Evolutionary conservation across 2,329 filamentous ascomycete genomes (phyloP).

Genomic region (Xylariomycetidae sp.): DNA sequence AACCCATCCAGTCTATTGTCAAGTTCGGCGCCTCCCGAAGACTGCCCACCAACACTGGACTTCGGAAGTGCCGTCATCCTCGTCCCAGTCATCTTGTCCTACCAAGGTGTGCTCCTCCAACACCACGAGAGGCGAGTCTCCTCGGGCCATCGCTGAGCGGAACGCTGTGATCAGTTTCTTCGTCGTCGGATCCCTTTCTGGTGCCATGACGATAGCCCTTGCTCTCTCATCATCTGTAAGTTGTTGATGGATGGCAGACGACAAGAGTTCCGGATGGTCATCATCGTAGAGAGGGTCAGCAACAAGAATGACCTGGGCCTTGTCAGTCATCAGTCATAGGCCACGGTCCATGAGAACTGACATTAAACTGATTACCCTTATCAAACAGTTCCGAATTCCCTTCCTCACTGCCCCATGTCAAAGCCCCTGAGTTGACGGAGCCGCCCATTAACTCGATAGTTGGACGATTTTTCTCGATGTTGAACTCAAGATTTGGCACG

Average conservation of each 20-base stretch:
- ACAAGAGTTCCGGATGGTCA: constrained; percentile 71
- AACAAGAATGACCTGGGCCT: constrained; percentile 63
- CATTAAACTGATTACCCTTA: constrained; percentile 46
- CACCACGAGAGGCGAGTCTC: constrained; percentile 42
- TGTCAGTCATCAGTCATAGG: constrained; percentile 6
- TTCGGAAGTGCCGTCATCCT: constrained; percentile 38
- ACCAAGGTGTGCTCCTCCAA: constrained; percentile 58
- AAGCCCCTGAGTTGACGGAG: constrained; percentile 54
- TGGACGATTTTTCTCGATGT: constrained; percentile 60
- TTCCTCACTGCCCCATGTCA: constrained; percentile 65
- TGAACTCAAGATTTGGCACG: constrained; percentile 72
- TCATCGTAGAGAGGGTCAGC: constrained; percentile 87
- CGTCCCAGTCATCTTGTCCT: constrained; percentile 71
- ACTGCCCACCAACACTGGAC: constrained; percentile 69
- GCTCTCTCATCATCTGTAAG: constrained; percentile 53
- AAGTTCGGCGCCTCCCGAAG: constrained; percentile 37
- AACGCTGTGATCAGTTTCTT: constrained; percentile 60
- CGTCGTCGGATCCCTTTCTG: constrained; percentile 67
- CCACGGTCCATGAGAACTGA: constrained; percentile 18
- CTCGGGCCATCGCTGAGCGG: constrained; percentile 51
- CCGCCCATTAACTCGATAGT: constrained; percentile 53
- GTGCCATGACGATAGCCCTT: constrained; percentile 74
- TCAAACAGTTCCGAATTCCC: constrained; percentile 42
- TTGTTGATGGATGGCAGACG: constrained; percentile 64
- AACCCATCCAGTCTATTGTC: too few relatives aligned